Conservation (phyloP, 768 basidiomycete genomes). For the Coprinopsis strossmayeri region DNA sequence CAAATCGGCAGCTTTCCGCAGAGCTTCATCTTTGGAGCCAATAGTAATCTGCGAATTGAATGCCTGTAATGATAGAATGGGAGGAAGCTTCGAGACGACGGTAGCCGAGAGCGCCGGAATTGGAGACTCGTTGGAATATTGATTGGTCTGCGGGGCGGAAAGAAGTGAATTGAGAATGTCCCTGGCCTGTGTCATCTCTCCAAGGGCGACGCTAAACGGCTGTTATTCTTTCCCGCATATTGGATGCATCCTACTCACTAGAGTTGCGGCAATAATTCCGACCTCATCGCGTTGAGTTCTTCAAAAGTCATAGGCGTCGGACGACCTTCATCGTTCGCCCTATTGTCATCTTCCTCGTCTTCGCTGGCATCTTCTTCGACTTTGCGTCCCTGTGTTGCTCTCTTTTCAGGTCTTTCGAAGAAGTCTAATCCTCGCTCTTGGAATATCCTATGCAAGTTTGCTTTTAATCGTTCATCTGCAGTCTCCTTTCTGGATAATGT, state of each 20-base stretch:
- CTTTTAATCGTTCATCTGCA: conserved; percentile 51
- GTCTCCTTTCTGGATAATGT: conserved; percentile 58
- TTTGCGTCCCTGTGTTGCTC: conserved; percentile 9
- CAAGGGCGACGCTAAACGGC: conserved; percentile 53
- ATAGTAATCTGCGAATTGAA: conserved; percentile 68
- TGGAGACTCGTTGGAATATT: conserved; percentile 20
- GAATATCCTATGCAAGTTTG: conserved; percentile 65
- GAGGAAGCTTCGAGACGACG: conserved; percentile 57
- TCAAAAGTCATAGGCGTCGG: conserved; percentile 61
- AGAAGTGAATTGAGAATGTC: conserved; percentile 62
- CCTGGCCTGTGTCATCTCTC: conserved; percentile 74
- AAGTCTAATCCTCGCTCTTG: conserved; percentile 70
- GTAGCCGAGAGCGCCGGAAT: conserved; percentile 34
- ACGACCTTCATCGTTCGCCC: no score
- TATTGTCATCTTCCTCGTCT: conserved; percentile 20
- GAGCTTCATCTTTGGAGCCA: conserved; percentile 75
- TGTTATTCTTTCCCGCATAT: conserved; percentile 8
- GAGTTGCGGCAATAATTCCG: conserved; percentile 63
- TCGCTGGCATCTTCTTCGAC: conserved; percentile 21
- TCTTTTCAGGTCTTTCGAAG: conserved; percentile 39
- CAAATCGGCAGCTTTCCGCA: conserved; percentile 65
- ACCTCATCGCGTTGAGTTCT: conserved; percentile 67
- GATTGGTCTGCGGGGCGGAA: conserved; percentile 19
- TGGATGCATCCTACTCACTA: conserved; percentile 43
- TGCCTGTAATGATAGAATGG: conserved; percentile 59